These are phyloP conservation scores for Fusarium camptoceras DNA, from an alignment of 2,329 filamentous ascomycete genomes.

Conservation along the genomic window DNA sequence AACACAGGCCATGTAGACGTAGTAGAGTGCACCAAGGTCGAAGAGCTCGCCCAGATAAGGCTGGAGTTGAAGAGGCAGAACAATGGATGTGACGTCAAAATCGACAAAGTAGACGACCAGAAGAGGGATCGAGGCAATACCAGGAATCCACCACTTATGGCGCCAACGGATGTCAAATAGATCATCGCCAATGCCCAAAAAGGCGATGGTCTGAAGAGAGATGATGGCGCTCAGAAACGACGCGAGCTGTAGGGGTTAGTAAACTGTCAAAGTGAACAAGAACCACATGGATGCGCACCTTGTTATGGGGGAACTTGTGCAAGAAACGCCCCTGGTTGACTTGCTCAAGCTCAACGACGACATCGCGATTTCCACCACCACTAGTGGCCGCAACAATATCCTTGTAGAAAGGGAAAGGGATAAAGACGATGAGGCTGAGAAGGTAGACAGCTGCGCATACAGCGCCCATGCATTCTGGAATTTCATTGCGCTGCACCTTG, in stretches of 20 bases:
- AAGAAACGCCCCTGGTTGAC: slow-evolving; percentile 86
- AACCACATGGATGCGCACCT: slow-evolving; percentile 64
- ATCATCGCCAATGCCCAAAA: slow-evolving; percentile 94
- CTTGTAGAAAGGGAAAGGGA: slow-evolving; percentile 98
- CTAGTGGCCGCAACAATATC: slow-evolving; percentile 96
- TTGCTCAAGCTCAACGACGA: slow-evolving; percentile 78
- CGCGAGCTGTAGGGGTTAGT: slow-evolving; percentile 72
- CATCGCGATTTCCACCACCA: slow-evolving; percentile 90
- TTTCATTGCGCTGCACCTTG: slow-evolving; percentile 75
- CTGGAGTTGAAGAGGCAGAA: slow-evolving; percentile 87
- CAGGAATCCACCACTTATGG: slow-evolving; percentile 98
- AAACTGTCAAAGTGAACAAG: not conserved
- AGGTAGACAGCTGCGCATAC: slow-evolving; percentile 94
- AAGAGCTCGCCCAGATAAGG: slow-evolving; percentile 86
- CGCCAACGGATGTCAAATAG: slow-evolving; percentile 98
- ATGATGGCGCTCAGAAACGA: slow-evolving; percentile 95
- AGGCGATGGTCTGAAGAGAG: slow-evolving; percentile 88
- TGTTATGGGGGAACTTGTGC: slow-evolving; percentile 93
- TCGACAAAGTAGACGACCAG: slow-evolving; percentile 98
- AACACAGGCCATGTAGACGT: slow-evolving; percentile 94
- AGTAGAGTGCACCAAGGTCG: slow-evolving; percentile 87
- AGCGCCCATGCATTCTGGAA: slow-evolving; percentile 96
- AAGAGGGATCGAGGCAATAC: slow-evolving; percentile 91
- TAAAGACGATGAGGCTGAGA: slow-evolving; percentile 87
- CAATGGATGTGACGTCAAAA: slow-evolving; percentile 95